These are phyloP conservation scores for Cryoendolithus antarcticus DNA, from an alignment of 2,329 filamentous ascomycete species.

Conservation along the genomic window DNA sequence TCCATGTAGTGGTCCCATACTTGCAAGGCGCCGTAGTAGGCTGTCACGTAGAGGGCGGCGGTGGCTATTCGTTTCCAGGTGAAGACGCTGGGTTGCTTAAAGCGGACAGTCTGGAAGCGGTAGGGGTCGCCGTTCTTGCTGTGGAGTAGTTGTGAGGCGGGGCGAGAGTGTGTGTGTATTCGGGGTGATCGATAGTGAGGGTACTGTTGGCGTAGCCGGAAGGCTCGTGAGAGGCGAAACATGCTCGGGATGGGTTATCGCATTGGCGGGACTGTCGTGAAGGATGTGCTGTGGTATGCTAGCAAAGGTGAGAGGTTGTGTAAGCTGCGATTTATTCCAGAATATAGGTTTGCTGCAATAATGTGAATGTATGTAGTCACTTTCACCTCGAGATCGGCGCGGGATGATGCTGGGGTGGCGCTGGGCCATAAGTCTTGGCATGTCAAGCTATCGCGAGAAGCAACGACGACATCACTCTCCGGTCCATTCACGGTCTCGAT, in stretches of 20 bases:
- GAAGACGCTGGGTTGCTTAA: conserved; percentile 6
- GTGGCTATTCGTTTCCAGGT: conserved; percentile 4
- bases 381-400: too few species aligned
- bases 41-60: not conserved
- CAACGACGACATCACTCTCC: not conserved
- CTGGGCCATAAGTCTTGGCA: too few species aligned
- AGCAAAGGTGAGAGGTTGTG: too few species aligned
- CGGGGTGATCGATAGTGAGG: conserved; percentile 1
- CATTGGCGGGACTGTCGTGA: not conserved
- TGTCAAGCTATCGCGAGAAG: not conserved
- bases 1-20: conserved; percentile 14
- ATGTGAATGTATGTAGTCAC: too few species aligned
- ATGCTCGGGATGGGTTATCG: not conserved
- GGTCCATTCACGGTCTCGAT: conserved; percentile 2
- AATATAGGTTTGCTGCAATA: too few species aligned
- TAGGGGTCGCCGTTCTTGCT: not conserved
- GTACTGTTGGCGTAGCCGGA: conserved; percentile 2
- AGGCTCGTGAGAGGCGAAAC: conserved; percentile 4
- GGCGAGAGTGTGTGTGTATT: not conserved
- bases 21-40: conserved; percentile 10
- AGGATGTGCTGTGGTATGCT: not conserved
- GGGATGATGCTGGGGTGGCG: too few species aligned
- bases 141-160: too few species aligned
- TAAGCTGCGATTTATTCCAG: too few species aligned
- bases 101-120: conserved; percentile 3